Evolutionary conservation across 495 filamentous ascomycete genomes (phyloP).

Genomic region (Penicillium flavigenum): DNA sequence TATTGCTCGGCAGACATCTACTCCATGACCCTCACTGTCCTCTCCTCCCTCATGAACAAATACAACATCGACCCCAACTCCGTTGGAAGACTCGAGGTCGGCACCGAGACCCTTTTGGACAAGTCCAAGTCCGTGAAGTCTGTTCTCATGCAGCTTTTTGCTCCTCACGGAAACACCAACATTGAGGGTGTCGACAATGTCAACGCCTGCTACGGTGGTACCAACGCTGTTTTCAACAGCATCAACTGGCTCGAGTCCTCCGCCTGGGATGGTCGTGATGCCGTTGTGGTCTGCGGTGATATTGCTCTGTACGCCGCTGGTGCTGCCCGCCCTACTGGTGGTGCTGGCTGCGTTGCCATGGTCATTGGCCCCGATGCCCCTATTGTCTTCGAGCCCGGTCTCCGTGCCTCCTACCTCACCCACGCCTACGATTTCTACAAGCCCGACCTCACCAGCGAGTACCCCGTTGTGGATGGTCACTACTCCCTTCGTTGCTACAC

Average conservation of each 20-base stretch:
- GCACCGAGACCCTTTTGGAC: conserved; percentile 96
- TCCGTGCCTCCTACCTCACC: conserved; percentile 87
- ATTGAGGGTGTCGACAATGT: conserved; percentile 95
- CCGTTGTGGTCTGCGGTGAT: conserved; percentile 90
- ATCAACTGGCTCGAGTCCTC: conserved; percentile 99
- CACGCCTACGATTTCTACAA: conserved; percentile 99
- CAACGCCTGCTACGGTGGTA: conserved; percentile 98
- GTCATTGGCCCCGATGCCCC: conserved; percentile 92
- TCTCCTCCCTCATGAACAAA: conserved; percentile 85
- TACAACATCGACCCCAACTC: conserved; percentile 89
- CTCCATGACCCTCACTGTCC: conserved; percentile 86
- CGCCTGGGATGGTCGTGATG: conserved; percentile 93
- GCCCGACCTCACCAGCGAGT: conserved; percentile 96
- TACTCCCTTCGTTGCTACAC: conserved; percentile 95
- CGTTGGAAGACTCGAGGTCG: conserved; percentile 93
- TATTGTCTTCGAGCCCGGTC: conserved; percentile 85
- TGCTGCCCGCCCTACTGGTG: conserved; percentile 90
- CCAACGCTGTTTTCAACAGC: conserved; percentile 95
- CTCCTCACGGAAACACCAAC: conserved; percentile 80
- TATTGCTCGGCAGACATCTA: conserved; percentile 80
- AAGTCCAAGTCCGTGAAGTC: conserved; percentile 99
- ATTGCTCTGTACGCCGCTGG: conserved; percentile 99
- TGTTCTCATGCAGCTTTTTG: conserved; percentile 97
- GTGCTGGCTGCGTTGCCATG: conserved; percentile 92
- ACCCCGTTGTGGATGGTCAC: conserved; percentile 94